Evolutionary conservation across 495 filamentous ascomycete genomes (phyloP).

Genomic region (Neurospora sp.): DNA sequence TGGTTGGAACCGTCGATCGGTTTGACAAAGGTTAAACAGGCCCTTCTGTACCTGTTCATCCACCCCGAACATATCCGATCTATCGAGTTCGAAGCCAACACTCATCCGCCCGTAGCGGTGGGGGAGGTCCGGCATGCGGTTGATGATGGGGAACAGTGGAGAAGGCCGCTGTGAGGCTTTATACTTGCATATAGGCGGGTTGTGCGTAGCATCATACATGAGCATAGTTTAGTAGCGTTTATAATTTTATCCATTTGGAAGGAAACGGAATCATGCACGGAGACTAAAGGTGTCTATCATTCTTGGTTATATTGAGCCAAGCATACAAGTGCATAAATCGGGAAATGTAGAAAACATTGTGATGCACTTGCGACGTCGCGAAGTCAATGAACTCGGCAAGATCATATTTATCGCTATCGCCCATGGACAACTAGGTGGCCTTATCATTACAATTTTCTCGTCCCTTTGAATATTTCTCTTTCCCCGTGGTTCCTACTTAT

Average conservation of each 20-base stretch:
- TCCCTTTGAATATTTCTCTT: background rate
- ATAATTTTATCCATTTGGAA: background rate
- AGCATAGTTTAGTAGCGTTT: background rate
- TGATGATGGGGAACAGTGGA: background rate
- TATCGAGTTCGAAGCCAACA: too few relatives aligned
- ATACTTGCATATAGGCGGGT: background rate
- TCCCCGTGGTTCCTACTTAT: background rate
- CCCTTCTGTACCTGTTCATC: too few relatives aligned
- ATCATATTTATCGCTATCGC: background rate
- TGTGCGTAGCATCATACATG: background rate
- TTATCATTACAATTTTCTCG: background rate
- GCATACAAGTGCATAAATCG: background rate
- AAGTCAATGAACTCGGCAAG: background rate
- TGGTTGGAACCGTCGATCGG: too few relatives aligned
- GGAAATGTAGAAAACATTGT: background rate
- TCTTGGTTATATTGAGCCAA: background rate
- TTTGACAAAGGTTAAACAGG: too few relatives aligned
- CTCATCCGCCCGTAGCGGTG: background rate
- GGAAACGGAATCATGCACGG: too few relatives aligned
- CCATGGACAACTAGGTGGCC: background rate
- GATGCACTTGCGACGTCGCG: too few relatives aligned
- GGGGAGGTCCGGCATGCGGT: background rate
- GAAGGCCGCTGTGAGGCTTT: background rate
- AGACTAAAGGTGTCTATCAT: too few relatives aligned
- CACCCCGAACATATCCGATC: too few relatives aligned